Evolutionary conservation across 495 filamentous ascomycete species (phyloP).

Genomic region (Neurospora sp.): DNA sequence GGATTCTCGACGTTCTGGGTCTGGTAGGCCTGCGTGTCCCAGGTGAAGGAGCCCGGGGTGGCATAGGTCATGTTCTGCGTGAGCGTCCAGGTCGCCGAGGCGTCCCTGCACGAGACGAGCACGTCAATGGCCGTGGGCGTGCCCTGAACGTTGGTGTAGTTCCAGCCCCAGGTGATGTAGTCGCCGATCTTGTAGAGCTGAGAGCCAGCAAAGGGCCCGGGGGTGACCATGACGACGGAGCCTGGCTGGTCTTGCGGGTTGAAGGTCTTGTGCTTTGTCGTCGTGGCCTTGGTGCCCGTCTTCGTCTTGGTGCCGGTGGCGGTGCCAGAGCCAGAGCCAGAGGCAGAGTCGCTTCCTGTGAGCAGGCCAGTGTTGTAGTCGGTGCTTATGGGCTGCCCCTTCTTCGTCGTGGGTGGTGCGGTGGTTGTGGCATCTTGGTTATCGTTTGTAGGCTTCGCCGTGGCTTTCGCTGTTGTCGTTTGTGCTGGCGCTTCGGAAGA

Average conservation of each 20-base stretch:
- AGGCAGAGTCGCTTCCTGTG: conserved; percentile 1
- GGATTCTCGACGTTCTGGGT: conserved; percentile 44
- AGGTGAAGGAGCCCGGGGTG: conserved; percentile 40
- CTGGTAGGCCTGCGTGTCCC: conserved; percentile 73
- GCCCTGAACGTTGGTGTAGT: conserved; percentile 79
- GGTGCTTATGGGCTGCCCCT: not conserved
- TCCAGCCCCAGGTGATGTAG: conserved; percentile 80
- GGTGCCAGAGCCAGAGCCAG: conserved; percentile 4
- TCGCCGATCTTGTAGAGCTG: conserved; percentile 87
- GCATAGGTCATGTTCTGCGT: conserved; percentile 43
- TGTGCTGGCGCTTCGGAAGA: conserved; percentile 2
- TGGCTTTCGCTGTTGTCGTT: not conserved
- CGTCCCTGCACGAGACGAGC: conserved; percentile 59
- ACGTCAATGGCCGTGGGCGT: conserved; percentile 74
- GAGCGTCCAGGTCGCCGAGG: conserved; percentile 36
- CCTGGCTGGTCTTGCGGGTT: conserved; percentile 57
- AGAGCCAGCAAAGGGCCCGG: conserved; percentile 43
- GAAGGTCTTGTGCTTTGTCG: conserved; percentile 42
- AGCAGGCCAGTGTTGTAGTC: conserved; percentile 21
- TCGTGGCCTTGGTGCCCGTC: conserved; percentile 16
- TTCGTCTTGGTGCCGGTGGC: conserved; percentile 14
- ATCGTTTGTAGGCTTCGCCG: not conserved
- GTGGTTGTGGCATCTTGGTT: conserved; percentile 1
- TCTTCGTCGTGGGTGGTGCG: conserved; percentile 2
- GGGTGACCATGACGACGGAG: conserved; percentile 73